phyloP scores from a whole-genome alignment of 2,329 filamentous ascomycete species.

The Fusarium lateritium region DNA sequence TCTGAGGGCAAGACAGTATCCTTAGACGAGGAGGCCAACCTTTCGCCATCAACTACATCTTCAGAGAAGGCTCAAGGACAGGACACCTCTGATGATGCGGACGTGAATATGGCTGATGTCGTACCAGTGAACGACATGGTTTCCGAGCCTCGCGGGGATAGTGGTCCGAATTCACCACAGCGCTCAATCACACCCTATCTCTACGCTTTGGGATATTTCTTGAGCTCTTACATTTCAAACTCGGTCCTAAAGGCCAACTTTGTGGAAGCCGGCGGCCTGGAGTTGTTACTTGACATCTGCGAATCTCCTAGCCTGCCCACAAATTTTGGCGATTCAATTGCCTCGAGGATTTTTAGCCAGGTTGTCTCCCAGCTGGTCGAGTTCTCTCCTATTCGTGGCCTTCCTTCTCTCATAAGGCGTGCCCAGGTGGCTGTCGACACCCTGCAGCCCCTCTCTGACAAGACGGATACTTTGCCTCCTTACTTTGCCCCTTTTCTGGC shows the following conservation, averaged over 20 bases:
- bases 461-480: slow-evolving; percentile 65
- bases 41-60: slow-evolving; percentile 48
- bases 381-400: slow-evolving; percentile 81
- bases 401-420: slow-evolving; percentile 85
- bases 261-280: slow-evolving; percentile 83
- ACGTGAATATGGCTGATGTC: slow-evolving; percentile 78
- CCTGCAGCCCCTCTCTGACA: slow-evolving; percentile 74
- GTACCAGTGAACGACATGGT: slow-evolving; percentile 42
- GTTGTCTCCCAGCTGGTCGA: slow-evolving; percentile 86
- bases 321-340: slow-evolving; percentile 70
- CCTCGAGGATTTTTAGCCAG: slow-evolving; percentile 78
- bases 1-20: slow-evolving; percentile 67
- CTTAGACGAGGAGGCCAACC: slow-evolving; percentile 67
- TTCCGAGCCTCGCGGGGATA: slow-evolving; percentile 31
- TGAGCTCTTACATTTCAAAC: slow-evolving; percentile 82
- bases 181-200: slow-evolving; percentile 76
- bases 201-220: slow-evolving; percentile 81
- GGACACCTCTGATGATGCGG: slow-evolving; percentile 57
- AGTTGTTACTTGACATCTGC: slow-evolving; percentile 86
- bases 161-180: slow-evolving; percentile 45
- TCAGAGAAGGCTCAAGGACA: slow-evolving; percentile 59
- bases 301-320: slow-evolving; percentile 84
- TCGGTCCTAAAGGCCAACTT: slow-evolving; percentile 79
- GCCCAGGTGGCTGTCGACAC: slow-evolving; percentile 78
- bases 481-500: slow-evolving; percentile 80